Conservation (phyloP, 345 rosid species). For the Arabidopsis thaliana region TAIR10.1 NC_003070.9:20838501-20839000, state of each 20-base stretch:
- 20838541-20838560: constrained; percentile 53
- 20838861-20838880: background rate
- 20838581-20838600: constrained; percentile 41
- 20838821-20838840: constrained; percentile 9
- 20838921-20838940: background rate
- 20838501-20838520: constrained; percentile 47
- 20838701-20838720: constrained; percentile 43
- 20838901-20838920: too few species aligned
- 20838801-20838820: constrained; percentile 7
- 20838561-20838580: constrained; percentile 59
- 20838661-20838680: constrained; percentile 53
- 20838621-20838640: constrained; percentile 49
- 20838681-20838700: constrained; percentile 43
- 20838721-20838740: background rate
- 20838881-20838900: too few species aligned
- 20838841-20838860: background rate
- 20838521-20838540: constrained; percentile 68
- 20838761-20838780: constrained; percentile 6
- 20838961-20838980: background rate
- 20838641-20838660: constrained; percentile 49
- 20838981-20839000: too few species aligned
- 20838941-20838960: background rate
- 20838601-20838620: constrained; percentile 46
- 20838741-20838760: constrained; percentile 15
- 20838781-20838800: background rate